A percentile compares a stretch with the other conserved stretches of the same genome.
Conservation (phyloP, 1,284 basidiomycete genomes). For the Blastosporella zonata region DNA sequence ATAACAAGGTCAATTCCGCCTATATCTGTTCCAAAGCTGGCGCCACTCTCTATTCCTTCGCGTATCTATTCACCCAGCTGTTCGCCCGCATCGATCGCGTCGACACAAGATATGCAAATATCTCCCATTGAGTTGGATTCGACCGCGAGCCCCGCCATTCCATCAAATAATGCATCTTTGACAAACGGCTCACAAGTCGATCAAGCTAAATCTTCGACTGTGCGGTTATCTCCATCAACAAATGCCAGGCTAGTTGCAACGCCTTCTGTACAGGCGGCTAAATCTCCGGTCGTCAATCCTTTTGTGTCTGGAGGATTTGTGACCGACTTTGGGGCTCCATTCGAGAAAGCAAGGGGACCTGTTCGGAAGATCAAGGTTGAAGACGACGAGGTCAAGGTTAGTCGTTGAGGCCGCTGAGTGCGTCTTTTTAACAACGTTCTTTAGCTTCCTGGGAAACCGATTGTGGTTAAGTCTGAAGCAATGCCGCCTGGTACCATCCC, state of each 20-base stretch:
- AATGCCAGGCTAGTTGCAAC: not conserved
- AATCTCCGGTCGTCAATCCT: conserved; percentile 31
- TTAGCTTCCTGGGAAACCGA: conserved; percentile 1
- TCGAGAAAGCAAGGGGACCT: conserved; percentile 1
- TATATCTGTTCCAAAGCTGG: conserved; percentile 10
- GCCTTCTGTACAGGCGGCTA: conserved; percentile 11
- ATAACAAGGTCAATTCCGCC: conserved; percentile 10
- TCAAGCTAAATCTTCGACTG: not conserved
- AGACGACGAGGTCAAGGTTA: conserved; percentile 1
- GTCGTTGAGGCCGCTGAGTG: not conserved
- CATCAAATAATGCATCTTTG: not conserved
- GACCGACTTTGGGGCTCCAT: conserved; percentile 38
- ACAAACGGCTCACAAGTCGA: not conserved
- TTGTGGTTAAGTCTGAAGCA: not conserved
- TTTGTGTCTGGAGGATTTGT: conserved; percentile 53
- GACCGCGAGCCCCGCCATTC: not conserved
- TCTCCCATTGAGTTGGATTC: conserved; percentile 17
- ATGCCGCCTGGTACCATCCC: not conserved
- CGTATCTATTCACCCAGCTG: conserved; percentile 12
- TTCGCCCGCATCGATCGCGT: conserved; percentile 16
- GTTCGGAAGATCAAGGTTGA: not conserved
- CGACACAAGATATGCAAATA: conserved; percentile 21
- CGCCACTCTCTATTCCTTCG: conserved; percentile 2
- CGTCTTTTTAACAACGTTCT: not conserved
- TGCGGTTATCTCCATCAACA: not conserved